Evolutionary conservation across 495 filamentous ascomycete species (phyloP).

Genomic region (Lasiosphaeris hirsuta): DNA sequence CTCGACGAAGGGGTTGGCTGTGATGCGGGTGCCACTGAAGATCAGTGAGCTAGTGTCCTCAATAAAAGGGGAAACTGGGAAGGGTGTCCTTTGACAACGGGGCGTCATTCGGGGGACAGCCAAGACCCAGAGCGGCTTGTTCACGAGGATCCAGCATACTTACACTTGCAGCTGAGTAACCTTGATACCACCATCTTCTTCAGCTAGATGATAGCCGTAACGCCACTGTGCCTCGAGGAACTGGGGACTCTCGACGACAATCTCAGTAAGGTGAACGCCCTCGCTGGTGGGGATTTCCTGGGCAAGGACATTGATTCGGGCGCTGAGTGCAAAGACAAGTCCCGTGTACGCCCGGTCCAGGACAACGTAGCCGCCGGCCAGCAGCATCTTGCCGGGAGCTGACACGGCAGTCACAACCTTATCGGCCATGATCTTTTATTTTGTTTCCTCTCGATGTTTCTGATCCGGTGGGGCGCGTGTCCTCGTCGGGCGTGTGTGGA

Average conservation of each 20-base stretch:
- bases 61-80: conserved; percentile 9
- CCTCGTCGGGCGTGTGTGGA: not conserved
- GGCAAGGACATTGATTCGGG: conserved; percentile 83
- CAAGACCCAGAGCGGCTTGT: not conserved
- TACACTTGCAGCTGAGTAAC: conserved; percentile 78
- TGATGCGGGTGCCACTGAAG: conserved; percentile 33
- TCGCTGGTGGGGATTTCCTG: conserved; percentile 56
- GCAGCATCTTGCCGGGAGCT: conserved; percentile 91
- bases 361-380: conserved; percentile 92
- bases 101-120: not conserved
- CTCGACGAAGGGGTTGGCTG: conserved; percentile 79
- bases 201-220: conserved; percentile 68
- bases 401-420: conserved; percentile 59
- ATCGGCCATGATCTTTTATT: not conserved
- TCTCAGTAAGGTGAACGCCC: conserved; percentile 59
- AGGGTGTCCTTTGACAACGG: not conserved
- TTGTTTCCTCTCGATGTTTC: not conserved
- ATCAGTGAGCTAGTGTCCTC: conserved; percentile 10
- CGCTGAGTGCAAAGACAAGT: conserved; percentile 90
- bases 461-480: not conserved
- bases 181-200: conserved; percentile 68
- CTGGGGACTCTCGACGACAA: conserved; percentile 86
- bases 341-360: conserved; percentile 85
- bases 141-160: conserved; percentile 28
- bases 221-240: conserved; percentile 83